Evolutionary conservation across 1,284 basidiomycete species (phyloP).

Genomic region (Cutaneotrichosporon curvatum): DNA sequence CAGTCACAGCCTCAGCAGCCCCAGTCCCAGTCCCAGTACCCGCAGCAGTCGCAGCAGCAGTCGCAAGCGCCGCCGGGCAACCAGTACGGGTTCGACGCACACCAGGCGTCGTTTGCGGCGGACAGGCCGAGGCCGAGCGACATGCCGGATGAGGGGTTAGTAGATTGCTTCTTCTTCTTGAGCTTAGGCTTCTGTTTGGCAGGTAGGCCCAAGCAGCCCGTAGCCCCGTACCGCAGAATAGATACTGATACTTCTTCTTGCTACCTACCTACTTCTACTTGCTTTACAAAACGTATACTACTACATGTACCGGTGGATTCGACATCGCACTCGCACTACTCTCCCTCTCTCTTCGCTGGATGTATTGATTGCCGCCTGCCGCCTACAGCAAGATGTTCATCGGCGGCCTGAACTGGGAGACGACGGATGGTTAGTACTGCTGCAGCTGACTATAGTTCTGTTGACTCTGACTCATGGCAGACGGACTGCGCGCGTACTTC

Average conservation of each 20-base stretch:
- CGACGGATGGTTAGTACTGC: slow-evolving; percentile 66
- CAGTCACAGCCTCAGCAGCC: background rate
- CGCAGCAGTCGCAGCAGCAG: background rate
- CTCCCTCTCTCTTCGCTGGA: background rate
- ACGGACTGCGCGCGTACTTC: slow-evolving; percentile 76
- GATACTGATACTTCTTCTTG: slow-evolving; percentile 12
- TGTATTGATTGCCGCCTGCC: background rate
- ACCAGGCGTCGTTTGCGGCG: background rate
- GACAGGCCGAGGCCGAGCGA: slow-evolving; percentile 68
- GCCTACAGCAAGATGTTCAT: slow-evolving; percentile 93
- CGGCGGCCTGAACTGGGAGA: slow-evolving; percentile 94
- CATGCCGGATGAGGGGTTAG: slow-evolving; percentile 99
- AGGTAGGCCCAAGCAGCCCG: background rate
- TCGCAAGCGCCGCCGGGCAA: background rate
- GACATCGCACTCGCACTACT: background rate
- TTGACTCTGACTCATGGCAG: slow-evolving; percentile 49
- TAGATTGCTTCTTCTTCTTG: no score
- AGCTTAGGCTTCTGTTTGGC: slow-evolving; percentile 5
- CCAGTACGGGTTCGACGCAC: background rate
- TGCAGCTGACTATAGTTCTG: no score
- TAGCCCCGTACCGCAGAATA: slow-evolving; percentile 2
- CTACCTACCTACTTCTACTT: slow-evolving; percentile 3
- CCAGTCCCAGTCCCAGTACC: background rate
- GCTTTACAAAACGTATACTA: no score
- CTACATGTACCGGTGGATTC: slow-evolving; percentile 6